Percentiles rank a stretch among this genome's conserved stretches.
These are phyloP conservation scores for Physcomitrellopsis africana DNA, from an alignment of 225 moss, liverwort and hornwort species.

Conservation along the genomic window DNA sequence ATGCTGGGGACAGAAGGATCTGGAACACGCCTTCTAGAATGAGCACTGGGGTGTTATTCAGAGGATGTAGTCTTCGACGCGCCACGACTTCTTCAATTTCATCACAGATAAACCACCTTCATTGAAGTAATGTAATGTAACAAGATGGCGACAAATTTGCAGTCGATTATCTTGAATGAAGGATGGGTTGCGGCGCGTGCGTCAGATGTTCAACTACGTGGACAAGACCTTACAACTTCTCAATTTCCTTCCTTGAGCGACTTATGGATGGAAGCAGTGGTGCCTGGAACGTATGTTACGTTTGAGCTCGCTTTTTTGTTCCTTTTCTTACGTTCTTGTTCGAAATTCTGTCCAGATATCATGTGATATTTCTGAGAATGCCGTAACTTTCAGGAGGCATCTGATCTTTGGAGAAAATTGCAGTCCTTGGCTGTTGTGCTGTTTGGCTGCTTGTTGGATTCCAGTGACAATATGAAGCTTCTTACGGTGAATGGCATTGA, in stretches of 20 bases:
- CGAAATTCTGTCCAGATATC: conserved; percentile 11
- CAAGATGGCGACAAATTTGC: conserved; percentile 39
- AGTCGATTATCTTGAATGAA: conserved; percentile 49
- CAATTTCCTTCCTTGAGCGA: conserved; percentile 45
- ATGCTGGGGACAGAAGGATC: neutral
- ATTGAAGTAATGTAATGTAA: conserved; percentile 9
- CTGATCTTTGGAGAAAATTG: neutral
- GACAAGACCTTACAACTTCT: conserved; percentile 74
- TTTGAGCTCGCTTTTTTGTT: neutral
- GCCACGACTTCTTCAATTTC: neutral
- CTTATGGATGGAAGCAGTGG: conserved; percentile 85
- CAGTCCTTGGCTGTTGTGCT: neutral
- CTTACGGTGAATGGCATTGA: conserved; percentile 9
- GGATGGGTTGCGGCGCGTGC: conserved; percentile 87
- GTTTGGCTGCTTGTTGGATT: conserved; percentile 21
- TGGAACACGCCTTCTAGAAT: conserved; percentile 1
- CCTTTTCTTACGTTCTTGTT: neutral
- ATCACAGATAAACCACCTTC: neutral
- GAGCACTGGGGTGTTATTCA: too few relatives aligned
- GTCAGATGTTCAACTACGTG: conserved; percentile 60
- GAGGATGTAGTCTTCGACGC: conserved; percentile 1
- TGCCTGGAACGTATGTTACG: conserved; percentile 85
- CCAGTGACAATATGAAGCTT: conserved; percentile 17
- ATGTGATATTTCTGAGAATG: neutral
- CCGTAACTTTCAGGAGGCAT: neutral